phyloP scores from a whole-genome alignment of 805 yeast genomes.

The Barnettozyma sucrosica region DNA sequence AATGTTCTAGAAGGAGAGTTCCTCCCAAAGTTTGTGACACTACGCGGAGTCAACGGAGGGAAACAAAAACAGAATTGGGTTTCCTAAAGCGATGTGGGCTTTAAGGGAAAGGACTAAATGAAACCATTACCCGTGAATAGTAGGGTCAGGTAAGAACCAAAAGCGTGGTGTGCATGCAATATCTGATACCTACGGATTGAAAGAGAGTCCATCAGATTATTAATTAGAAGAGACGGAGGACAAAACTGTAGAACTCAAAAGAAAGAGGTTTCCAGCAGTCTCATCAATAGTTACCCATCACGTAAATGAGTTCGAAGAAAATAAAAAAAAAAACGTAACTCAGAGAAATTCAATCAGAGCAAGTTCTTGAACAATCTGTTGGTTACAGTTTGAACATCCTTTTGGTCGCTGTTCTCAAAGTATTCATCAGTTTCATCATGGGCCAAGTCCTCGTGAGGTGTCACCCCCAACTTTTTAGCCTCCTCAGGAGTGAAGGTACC shows the following conservation, averaged over 20 bases:
- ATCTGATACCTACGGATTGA: no score
- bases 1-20: conserved; percentile 6
- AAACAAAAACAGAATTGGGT: background rate
- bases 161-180: no score
- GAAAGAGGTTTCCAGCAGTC: no score
- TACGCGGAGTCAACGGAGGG: background rate
- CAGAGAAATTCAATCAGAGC: conserved; percentile 3
- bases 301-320: no score
- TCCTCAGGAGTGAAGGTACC: conserved; percentile 31
- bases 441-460: conserved; percentile 20
- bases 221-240: background rate
- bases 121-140: no score
- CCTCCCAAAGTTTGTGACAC: background rate
- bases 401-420: background rate
- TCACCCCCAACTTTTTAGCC: conserved; percentile 28
- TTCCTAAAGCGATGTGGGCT: no score
- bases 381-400: conserved; percentile 2
- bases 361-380: conserved; percentile 6
- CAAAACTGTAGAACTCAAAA: background rate
- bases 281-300: no score
- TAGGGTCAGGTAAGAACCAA: no score
- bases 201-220: no score
- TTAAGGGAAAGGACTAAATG: no score
- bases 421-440: conserved; percentile 2
- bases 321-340: no score